Conservation (phyloP, 352 stramenopile genomes). For the Globisporangium nodosum region DNA sequence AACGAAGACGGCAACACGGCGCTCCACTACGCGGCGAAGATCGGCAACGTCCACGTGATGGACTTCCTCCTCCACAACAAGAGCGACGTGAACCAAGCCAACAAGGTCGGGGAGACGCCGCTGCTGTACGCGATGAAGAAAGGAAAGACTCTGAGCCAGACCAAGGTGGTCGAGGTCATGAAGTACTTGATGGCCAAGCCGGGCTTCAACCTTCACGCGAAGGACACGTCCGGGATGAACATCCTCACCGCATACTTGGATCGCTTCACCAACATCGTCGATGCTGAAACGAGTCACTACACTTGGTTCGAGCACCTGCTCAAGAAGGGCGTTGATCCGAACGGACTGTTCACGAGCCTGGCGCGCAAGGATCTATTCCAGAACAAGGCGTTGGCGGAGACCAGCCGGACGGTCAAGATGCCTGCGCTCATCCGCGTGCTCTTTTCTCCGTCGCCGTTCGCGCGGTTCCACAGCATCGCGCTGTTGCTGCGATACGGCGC, state of each 20-base stretch:
- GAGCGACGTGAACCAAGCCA: slow-evolving; percentile 35
- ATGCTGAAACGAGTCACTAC: slow-evolving; percentile 23
- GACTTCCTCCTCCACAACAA: slow-evolving; percentile 69
- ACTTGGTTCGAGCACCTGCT: slow-evolving; percentile 44
- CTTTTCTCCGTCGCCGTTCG: slow-evolving; percentile 22
- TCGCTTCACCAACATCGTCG: slow-evolving; percentile 33
- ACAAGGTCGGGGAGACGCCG: slow-evolving; percentile 40
- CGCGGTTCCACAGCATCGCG: slow-evolving; percentile 33
- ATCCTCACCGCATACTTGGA: slow-evolving; percentile 50
- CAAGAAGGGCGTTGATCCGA: slow-evolving; percentile 48
- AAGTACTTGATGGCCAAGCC: slow-evolving; percentile 45
- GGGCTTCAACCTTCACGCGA: slow-evolving; percentile 29
- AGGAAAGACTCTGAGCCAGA: slow-evolving; percentile 18
- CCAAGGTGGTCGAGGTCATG: slow-evolving; percentile 24
- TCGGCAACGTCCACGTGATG: slow-evolving; percentile 52
- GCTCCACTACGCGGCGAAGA: slow-evolving; percentile 54
- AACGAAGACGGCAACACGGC: slow-evolving; percentile 39
- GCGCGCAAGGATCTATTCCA: slow-evolving; percentile 29
- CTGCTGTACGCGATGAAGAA: slow-evolving; percentile 52
- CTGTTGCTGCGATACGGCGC: slow-evolving; percentile 56
- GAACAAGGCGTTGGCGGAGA: slow-evolving; percentile 24
- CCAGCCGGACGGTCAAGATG: slow-evolving; percentile 24
- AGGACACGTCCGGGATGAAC: slow-evolving; percentile 40
- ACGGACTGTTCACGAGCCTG: slow-evolving; percentile 32
- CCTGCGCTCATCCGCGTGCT: slow-evolving; percentile 38